These are phyloP conservation scores for Warburgia ugandensis DNA, from an alignment of 164 flowering plant genomes.

Conservation along the genomic window DNA sequence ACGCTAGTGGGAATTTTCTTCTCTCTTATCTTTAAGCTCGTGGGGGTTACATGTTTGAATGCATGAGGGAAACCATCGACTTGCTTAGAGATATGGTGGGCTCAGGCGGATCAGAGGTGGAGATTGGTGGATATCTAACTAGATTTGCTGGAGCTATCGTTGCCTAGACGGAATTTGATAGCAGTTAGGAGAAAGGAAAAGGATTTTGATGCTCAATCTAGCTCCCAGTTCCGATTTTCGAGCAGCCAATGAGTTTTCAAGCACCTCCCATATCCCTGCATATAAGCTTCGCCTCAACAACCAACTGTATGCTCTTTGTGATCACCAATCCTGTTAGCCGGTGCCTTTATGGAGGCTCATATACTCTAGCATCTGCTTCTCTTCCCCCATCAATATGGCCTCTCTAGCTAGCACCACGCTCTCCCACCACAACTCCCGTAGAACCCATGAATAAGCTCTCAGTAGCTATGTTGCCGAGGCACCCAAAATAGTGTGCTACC, in stretches of 20 bases:
- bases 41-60: constrained; percentile 76
- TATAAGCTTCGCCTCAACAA: no score
- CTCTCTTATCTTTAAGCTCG: constrained; percentile 19
- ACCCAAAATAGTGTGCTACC: constrained; percentile 87
- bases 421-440: constrained; percentile 95
- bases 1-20: not conserved
- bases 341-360: no score
- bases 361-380: no score
- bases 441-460: constrained; percentile 70
- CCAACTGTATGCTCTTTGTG: no score
- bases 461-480: constrained; percentile 52
- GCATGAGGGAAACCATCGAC: constrained; percentile 53
- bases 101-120: constrained; percentile 54
- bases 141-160: constrained; percentile 79
- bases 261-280: no score
- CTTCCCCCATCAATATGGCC: constrained; percentile 50
- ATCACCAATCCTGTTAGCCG: no score
- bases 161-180: constrained; percentile 67
- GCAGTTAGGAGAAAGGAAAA: constrained; percentile 78
- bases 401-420: constrained; percentile 84
- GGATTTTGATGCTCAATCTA: constrained; percentile 76
- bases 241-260: constrained; percentile 67
- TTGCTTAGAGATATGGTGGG: constrained; percentile 31
- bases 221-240: constrained; percentile 65
- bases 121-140: constrained; percentile 67